phyloP scores from a whole-genome alignment of 148 eudicot species.

The Selenicereus undatus region DNA sequence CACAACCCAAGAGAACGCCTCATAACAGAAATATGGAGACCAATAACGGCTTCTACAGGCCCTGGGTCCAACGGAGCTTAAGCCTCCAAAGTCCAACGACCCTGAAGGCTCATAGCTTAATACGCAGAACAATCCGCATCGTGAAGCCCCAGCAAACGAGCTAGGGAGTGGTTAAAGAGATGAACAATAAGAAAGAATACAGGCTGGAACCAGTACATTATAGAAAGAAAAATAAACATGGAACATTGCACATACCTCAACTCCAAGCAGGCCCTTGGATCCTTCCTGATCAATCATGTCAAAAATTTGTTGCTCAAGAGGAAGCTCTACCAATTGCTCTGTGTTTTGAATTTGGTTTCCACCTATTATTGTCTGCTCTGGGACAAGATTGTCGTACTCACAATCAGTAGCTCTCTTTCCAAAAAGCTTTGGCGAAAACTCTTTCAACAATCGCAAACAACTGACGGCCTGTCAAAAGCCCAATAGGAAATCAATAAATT shows the following conservation, averaged over 20 bases:
- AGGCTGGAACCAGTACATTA: background rate
- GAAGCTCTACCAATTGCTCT: slow-evolving; percentile 91
- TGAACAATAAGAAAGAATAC: background rate
- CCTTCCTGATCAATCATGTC: slow-evolving; percentile 90
- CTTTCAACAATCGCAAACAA: slow-evolving; percentile 76
- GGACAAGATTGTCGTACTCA: slow-evolving; percentile 42
- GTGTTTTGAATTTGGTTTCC: slow-evolving; percentile 59
- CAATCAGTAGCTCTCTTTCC: slow-evolving; percentile 50
- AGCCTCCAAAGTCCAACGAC: background rate
- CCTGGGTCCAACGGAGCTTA: background rate
- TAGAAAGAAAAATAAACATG: background rate
- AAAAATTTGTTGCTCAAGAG: slow-evolving; percentile 80
- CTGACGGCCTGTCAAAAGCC: slow-evolving; percentile 52
- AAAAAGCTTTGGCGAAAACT: slow-evolving; percentile 66
- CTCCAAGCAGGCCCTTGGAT: slow-evolving; percentile 66
- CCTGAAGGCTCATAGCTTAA: background rate
- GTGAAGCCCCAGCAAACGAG: background rate
- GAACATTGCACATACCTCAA: slow-evolving; percentile 46
- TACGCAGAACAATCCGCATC: background rate
- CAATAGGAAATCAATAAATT: slow-evolving; percentile 9
- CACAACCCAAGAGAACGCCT: background rate
- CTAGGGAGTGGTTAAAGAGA: background rate
- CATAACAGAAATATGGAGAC: background rate
- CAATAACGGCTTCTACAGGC: background rate
- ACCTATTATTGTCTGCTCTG: slow-evolving; percentile 40